phyloP scores from a whole-genome alignment of 2,329 filamentous ascomycete genomes.

The Alternaria tenuissima region DNA sequence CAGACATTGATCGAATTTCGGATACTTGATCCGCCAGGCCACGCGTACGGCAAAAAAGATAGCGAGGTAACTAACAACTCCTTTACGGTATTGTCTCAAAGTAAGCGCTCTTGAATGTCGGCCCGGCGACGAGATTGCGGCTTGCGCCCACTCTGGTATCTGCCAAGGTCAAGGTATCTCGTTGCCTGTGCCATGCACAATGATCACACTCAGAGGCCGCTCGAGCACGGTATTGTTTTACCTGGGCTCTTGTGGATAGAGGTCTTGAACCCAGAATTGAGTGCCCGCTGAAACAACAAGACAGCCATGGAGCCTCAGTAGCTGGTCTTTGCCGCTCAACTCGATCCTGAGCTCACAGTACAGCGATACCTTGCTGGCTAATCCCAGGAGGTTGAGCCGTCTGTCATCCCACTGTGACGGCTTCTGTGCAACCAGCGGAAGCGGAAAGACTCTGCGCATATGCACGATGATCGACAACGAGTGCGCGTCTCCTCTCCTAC shows the following conservation, averaged over 20 bases:
- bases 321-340: slow-evolving; percentile 2
- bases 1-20: not conserved
- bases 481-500: slow-evolving; percentile 15
- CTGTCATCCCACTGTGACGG: slow-evolving; percentile 26
- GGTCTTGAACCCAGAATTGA: slow-evolving; percentile 10
- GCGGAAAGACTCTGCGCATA: slow-evolving; percentile 20
- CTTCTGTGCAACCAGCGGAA: slow-evolving; percentile 36
- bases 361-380: not conserved
- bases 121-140: not conserved
- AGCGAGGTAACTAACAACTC: not conserved
- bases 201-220: not conserved
- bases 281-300: not conserved
- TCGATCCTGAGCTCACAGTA: slow-evolving; percentile 1
- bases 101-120: not conserved
- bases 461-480: slow-evolving; percentile 12
- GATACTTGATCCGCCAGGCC: not conserved
- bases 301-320: not conserved
- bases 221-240: not conserved
- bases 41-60: not conserved
- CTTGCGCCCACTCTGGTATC: not conserved
- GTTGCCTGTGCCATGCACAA: not conserved
- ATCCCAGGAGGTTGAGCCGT: slow-evolving; percentile 18
- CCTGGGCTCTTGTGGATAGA: not conserved
- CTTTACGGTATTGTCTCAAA: not conserved
- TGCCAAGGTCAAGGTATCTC: not conserved